Base-by-base conservation (phyloP, 106 monocot genomes). In the Acorus gramineus region DNA sequence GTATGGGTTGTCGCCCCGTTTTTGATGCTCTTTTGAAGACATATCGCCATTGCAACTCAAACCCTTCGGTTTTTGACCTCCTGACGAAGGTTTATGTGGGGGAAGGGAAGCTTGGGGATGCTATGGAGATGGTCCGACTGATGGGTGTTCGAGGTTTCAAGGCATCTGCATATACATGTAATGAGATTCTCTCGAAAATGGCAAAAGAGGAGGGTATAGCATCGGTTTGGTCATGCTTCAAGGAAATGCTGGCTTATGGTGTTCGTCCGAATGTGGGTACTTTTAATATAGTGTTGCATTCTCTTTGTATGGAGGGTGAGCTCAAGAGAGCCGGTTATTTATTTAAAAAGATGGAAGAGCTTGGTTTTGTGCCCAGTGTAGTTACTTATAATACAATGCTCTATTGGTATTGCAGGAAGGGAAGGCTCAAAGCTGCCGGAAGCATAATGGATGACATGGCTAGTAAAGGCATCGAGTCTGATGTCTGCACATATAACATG, bases 301-400 rank as follows among this genome's bases (percentile, higher is more conserved):
- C 87, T 56, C 79, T 84, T 69, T 87, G 79, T 56, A 62, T 60
- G 49, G 69, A 67, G 47, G 82, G 84, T 3, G 80, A 76, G 57
- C 49, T 80, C 42, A 46, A 46, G 12, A 77, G 75, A 74, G 84
- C 84, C 46, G 42, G 58, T 28, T 69, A 80, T 68, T 55, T 92
- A 28, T 73, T 84, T 44, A 67, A 60, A 12, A 84, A 74, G 68
- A 84, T 84, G 73, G 76, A 73, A 72, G 71, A 82, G 52, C 45
- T 59, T 53, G 72, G 81, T 8, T 77, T n/a, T 71, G 46, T 46
- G 8, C 77, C 77, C 4, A 84, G 61, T 14, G 52, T 72, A 66
- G 66, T 67, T 55, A 82, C 79, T 53, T 82, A 79, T 54, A 87
- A 92, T 70, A 77, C 79, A 42, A 60, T 92, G 11, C 75, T 92